Base-by-base conservation (phyloP, 1,284 basidiomycete genomes). In the Exsudoporus floridanus region DNA sequence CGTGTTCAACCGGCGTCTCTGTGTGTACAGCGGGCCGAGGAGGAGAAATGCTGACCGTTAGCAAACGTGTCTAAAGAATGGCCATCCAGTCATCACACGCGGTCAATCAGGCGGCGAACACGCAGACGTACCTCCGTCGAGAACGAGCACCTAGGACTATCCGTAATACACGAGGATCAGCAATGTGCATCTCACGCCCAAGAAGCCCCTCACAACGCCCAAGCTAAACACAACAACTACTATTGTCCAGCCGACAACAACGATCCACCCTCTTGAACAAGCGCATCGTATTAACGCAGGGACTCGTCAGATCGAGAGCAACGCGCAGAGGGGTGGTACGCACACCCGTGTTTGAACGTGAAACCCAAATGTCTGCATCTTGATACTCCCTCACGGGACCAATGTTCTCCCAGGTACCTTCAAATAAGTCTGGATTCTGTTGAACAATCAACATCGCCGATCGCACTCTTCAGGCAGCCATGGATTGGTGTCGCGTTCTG, bases 381-480 rank as follows among this genome's bases (percentile, higher is more conserved):
- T 79, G 77, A 55, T 90, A 74, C 53, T 79, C 76, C 9, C 84
- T 85, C 21, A 85, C 78, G 1, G 90, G 91, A 69, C 93, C 90
- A 46, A 94, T 84, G 60, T 94, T 94, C 58, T 92, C 88, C 46
- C 92, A 74, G 4, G 88, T 88, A 1, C 92, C 93, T 67, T 94
- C 90, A 66, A 94, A 95, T 27, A 96, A 69, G 65, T 94, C 75
- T 52, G 88, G 79, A 35, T 76, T 81, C 64, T 96, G 93, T 2
- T 96, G 95, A 25, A 98, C 94, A 65, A 98, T 98, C 6, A 90
- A 89, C 40, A 98, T 82, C 27, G 79, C 75, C 18, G 80, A 88
- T 12, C 88, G 82, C 45, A 89, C 86, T 89, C 53, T 36, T 35
- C 13, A 14, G 12, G 27, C n/a, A n/a, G 8, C 1, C 2, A 36